These are phyloP conservation scores for Marasmius oreades DNA, from an alignment of 1,284 basidiomycete genomes.

Conservation along the genomic window DNA sequence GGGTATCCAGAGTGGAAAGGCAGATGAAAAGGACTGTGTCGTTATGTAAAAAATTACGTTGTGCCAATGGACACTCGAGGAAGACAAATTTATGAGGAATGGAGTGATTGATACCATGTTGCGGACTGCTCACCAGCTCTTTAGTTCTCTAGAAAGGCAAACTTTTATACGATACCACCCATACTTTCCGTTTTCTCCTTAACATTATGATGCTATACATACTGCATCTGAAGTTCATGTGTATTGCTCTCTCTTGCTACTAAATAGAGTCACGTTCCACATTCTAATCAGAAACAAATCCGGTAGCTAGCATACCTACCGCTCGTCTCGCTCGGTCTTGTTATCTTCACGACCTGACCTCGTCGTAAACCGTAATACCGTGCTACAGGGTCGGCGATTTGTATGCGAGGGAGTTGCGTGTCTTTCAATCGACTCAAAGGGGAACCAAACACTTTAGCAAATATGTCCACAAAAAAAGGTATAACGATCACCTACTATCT, in stretches of 20 bases:
- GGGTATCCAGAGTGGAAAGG: conserved; percentile 76
- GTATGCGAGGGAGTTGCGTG: conserved; percentile 96
- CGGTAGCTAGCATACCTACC: conserved; percentile 94
- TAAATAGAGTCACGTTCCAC: too few relatives aligned
- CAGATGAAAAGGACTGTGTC: conserved; percentile 77
- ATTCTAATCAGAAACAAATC: conserved; percentile 63
- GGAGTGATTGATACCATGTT: not conserved
- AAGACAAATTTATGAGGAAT: not conserved
- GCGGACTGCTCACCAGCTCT: too few relatives aligned
- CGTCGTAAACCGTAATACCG: conserved; percentile 95
- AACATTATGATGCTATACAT: too few relatives aligned
- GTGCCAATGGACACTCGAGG: not conserved
- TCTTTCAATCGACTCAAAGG: conserved; percentile 86
- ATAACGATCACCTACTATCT: conserved; percentile 75
- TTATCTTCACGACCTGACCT: conserved; percentile 99
- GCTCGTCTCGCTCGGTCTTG: conserved; percentile 93
- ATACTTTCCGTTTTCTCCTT: too few relatives aligned
- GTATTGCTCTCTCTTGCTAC: too few relatives aligned
- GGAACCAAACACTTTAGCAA: conserved; percentile 15
- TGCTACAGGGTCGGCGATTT: conserved; percentile 93
- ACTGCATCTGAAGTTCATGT: too few relatives aligned
- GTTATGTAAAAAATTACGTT: conserved; percentile 55
- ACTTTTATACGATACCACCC: too few relatives aligned
- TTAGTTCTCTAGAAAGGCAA: too few relatives aligned
- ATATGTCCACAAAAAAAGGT: conserved; percentile 11